Evolutionary conservation across 257 asterid genomes (phyloP), one percentile per base, ranked within the genome.

Genomic region (Primulina tabacum): DNA sequence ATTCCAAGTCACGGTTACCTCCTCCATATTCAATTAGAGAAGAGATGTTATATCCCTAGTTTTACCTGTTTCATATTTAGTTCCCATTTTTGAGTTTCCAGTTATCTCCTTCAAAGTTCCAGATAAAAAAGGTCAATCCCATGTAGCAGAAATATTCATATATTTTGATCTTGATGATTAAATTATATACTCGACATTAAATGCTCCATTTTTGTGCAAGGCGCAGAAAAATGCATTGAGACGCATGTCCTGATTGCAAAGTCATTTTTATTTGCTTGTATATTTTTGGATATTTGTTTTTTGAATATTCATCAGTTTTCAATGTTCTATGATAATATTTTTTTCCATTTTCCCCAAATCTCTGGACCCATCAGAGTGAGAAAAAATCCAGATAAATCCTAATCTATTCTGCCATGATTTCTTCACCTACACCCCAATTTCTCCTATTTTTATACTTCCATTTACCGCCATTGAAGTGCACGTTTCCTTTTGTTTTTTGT

Each of bases 11-110:
- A 24, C 32, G 84, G 81, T 69, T 92, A 24, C 97, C 98, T 59
- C 85, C 91, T 62, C 89, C 89, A 17, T 82, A 79, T 47, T 47
- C 69, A 14, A 79, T 75, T 9, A 76, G 69, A 79, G 93, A 87
- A 73, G 93, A 88, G 80, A 70, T 88, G 61, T 67, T 88, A 77
- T 90, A 82, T 63, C 90, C 98, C 55, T 90, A 88, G 83, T 50
- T 69, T 38, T 58, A 50, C 37, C 26, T 29, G 55, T 47, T 47
- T 40, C 2, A 14, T 14, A 50, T 50, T 50, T 14, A 43, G 7
- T 43, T 17, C 20, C 56, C 20, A 12, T 4, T 64, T 32, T 11
- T 18, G 3, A 29, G 71, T 63, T 64, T 58, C 62, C 68, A 64
- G 58, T 28, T 47, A 12, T 68, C 1, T 38, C 38, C 35, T 70